Conservation (phyloP, 2,329 filamentous ascomycete genomes). For the Chrysoporthe deuterocubensis region DNA sequence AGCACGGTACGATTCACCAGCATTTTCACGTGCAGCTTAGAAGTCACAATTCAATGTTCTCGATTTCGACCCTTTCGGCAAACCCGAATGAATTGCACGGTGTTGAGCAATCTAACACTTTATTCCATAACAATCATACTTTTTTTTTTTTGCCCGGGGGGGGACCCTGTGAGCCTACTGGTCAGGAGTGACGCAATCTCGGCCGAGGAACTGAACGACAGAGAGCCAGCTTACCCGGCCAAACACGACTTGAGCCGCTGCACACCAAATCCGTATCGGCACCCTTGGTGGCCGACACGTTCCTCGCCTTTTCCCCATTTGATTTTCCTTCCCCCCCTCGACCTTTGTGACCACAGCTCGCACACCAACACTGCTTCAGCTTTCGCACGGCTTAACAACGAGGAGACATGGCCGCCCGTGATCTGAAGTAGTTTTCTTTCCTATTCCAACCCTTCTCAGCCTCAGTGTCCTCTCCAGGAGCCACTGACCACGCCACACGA, state of each 20-base stretch:
- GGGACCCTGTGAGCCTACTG: background rate
- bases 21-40: background rate
- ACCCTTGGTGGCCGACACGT: conserved; percentile 23
- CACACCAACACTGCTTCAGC: conserved; percentile 10
- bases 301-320: conserved; percentile 15
- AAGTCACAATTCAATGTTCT: conserved; percentile 5
- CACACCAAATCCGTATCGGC: conserved; percentile 17
- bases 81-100: background rate
- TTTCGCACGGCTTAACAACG: conserved; percentile 7
- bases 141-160: background rate
- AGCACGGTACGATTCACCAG: background rate
- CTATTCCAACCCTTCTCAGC: background rate
- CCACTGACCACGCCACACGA: conserved; percentile 3
- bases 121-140: background rate
- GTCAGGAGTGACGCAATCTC: conserved; percentile 8
- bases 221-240: background rate
- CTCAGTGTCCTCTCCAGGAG: conserved; percentile 10
- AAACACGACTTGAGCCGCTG: background rate
- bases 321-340: conserved; percentile 18
- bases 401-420: conserved; percentile 21
- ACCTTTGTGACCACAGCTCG: conserved; percentile 12
- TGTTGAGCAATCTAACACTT: background rate
- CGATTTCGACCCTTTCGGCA: background rate
- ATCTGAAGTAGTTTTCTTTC: conserved; percentile 2
- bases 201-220: background rate